Conservation (phyloP, 331 rosid genomes). For the Phaseolus coccineus region DNA sequence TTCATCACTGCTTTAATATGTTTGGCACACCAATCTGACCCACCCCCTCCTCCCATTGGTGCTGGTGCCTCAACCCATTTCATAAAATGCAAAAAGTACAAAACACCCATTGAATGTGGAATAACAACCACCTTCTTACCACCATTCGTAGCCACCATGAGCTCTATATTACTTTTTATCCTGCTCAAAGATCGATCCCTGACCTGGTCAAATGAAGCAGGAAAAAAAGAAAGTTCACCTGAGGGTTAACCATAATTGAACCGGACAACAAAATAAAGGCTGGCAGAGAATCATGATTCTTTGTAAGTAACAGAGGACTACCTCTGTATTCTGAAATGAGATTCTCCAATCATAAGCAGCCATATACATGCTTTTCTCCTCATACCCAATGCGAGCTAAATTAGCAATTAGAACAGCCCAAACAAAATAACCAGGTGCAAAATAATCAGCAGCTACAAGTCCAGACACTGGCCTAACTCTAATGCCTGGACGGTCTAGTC, state of each 20-base stretch:
- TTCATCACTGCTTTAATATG: slow-evolving; percentile 87
- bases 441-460: slow-evolving; percentile 68
- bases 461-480: slow-evolving; percentile 90
- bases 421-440: slow-evolving; percentile 91
- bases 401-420: slow-evolving; percentile 98
- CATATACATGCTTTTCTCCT: slow-evolving; percentile 94
- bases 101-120: slow-evolving; percentile 97
- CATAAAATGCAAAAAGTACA: slow-evolving; percentile 95
- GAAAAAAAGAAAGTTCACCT: neutral
- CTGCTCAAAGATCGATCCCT: slow-evolving; percentile 90
- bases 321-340: slow-evolving; percentile 91
- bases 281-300: slow-evolving; percentile 28
- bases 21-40: slow-evolving; percentile 90
- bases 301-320: slow-evolving; percentile 35
- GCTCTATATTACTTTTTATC: slow-evolving; percentile 83
- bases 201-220: slow-evolving; percentile 62
- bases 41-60: slow-evolving; percentile 98
- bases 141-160: slow-evolving; percentile 86
- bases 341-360: slow-evolving; percentile 95
- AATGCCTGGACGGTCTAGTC: slow-evolving; percentile 77
- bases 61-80: slow-evolving; percentile 97
- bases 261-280: neutral
- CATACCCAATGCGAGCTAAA: slow-evolving; percentile 89
- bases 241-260: slow-evolving; percentile 24
- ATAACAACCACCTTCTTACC: slow-evolving; percentile 90